Base-by-base conservation (phyloP, 192 early-diverging fungal species). In the Dissophora globulifera region DNA sequence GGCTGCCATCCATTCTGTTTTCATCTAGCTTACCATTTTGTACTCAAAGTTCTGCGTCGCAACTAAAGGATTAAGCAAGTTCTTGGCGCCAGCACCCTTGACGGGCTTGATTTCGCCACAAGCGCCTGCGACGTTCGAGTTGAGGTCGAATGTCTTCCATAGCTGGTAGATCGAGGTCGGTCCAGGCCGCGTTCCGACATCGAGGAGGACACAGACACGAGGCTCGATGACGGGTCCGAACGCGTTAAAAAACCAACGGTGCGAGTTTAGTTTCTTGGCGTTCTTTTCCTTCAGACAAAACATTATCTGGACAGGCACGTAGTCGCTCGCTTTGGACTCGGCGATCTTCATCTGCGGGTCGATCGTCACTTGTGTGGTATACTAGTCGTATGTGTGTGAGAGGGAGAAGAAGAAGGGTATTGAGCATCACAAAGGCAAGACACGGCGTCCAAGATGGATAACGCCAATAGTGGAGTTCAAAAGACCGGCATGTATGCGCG, bases 261-360 rank as follows among this genome's bases (percentile, higher is more conserved):
- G 87, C 17, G 84, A 90, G 54, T 90, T 94, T 67, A 94, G 91
- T 69, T 94, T 94, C 65, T 93, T 95, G 30, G 88, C 87, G 62
- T 95, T 95, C 83, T 92, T 92, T 80, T 95, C 93, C 74, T 95
- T 95, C 2, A 95, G 69, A 66, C 91, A 89, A 66, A 95, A 94
- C 54, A 95, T 81, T 7, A 87, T 83, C 74, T 93, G 93, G 29
- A 86, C 83, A 40, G 91, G 91, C 1, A 89, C 88, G 11, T 83
- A 81, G 23, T 85, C 81, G 8, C 83, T 83, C n/a, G 84, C 82
- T 59, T 81, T 83, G 48, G 70, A 74, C 48, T 64, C 55, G 35
- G 47, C 62, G 53, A 89, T 78, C 51, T 89, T 84, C 88, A 90
- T 88, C 10, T 86, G 83, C 12, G 87, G 74, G 43, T 92, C 91